Base-by-base conservation (phyloP, 176 grass and related monocot genomes). In the Musa beccarii region DNA sequence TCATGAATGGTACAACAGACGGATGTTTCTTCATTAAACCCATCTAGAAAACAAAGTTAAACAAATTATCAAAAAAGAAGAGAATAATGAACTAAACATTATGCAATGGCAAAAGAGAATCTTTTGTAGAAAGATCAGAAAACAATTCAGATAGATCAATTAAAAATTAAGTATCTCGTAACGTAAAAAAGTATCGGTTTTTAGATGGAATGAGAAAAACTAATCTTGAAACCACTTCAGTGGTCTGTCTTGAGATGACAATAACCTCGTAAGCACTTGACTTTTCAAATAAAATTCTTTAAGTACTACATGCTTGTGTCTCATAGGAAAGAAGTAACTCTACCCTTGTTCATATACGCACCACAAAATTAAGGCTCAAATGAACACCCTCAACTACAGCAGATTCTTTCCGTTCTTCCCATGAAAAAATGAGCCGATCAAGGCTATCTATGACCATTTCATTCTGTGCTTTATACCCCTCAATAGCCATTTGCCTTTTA, bases 401-500 rank as follows among this genome's bases (percentile, higher is more conserved):
- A 1, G 93, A 96, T 85, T 96, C 93, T 81, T 86, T 96, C 63
- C 78, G 71, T 85, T 92, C 81, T 88, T 96, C 89, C 93, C 89
- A 96, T 0, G 85, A 81, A 71, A 85, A 90, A 80, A 96, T 92
- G 53, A 96, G 78, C 5, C 93, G 82, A 74, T 96, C 89, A 80
- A 96, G 84, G 78, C 93, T 96, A 75, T 96, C 89, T 53, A 96
- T 96, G 15, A 96, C 93, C 93, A 96, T 96, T 71, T 96, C 93
- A 53, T 89, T 81, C 77, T 96, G 93, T 79, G 93, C 93, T 77
- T 96, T 96, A 63, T 87, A 96, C 63, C 93, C 93, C 78, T 96
- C 89, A 29, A 96, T 82, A 66, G 93, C 87, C 89, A 96, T 96
- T 79, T 92, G 89, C 53, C 88, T 96, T 81, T 88, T 96, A 53